These are phyloP conservation scores for Platanus orientalis DNA, from an alignment of 164 flowering plant genomes.

Conservation along the genomic window DNA sequence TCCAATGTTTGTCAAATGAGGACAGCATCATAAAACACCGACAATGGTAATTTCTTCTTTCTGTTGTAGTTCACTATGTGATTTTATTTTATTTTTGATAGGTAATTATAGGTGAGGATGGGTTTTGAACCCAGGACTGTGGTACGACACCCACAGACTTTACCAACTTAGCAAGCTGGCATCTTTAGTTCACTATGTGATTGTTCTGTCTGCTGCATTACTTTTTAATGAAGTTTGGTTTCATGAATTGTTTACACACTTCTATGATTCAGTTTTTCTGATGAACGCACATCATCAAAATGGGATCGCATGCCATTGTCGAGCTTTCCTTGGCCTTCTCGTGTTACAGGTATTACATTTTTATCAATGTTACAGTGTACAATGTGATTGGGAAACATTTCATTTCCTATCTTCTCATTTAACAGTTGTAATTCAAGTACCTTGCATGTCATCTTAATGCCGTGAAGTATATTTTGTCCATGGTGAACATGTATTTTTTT, in stretches of 20 bases:
- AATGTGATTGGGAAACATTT: not conserved
- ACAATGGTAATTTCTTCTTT: conserved; percentile 37
- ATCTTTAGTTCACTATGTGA: too few relatives aligned
- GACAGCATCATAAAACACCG: conserved; percentile 30
- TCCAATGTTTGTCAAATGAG: conserved; percentile 45
- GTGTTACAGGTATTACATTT: conserved; percentile 45
- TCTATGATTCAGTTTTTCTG: conserved; percentile 27
- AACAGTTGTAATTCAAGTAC: too few relatives aligned
- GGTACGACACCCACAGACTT: too few relatives aligned
- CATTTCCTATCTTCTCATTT: not conserved
- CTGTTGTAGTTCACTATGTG: not conserved
- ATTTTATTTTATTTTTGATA: too few relatives aligned
- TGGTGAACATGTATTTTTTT: not conserved
- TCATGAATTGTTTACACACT: not conserved
- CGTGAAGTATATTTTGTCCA: too few relatives aligned
- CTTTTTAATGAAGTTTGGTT: not conserved
- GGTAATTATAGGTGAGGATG: too few relatives aligned
- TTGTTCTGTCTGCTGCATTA: not conserved
- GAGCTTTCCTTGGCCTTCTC: conserved; percentile 55
- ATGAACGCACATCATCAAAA: conserved; percentile 32
- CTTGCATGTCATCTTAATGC: too few relatives aligned
- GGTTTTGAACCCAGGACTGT: too few relatives aligned
- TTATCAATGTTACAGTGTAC: not conserved
- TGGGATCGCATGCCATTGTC: conserved; percentile 50
- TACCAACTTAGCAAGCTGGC: too few relatives aligned